A percentile compares a stretch with the other conserved stretches of the same genome.
Conservation (phyloP, 202 grass and related monocot genomes). For the Setaria viridis region DNA sequence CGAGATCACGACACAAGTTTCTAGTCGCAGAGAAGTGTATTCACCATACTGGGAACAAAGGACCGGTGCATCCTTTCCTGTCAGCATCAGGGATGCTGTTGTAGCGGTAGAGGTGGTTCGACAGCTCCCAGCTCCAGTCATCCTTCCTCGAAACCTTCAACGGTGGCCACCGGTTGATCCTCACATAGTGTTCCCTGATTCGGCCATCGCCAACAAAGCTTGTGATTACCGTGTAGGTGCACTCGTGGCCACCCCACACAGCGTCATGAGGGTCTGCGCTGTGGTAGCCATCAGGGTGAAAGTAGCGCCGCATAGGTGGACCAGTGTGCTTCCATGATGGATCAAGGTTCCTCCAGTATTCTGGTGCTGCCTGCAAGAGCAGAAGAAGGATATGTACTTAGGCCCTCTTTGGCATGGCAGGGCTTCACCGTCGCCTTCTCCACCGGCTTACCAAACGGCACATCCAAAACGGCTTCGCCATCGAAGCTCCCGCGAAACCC, state of each 20-base stretch:
- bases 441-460: no score
- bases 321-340: slow-evolving; percentile 80
- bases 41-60: slow-evolving; percentile 93
- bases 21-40: background rate
- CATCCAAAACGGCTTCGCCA: no score
- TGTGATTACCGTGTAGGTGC: slow-evolving; percentile 79
- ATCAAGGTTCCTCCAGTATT: slow-evolving; percentile 92
- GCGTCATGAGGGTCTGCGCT: slow-evolving; percentile 70
- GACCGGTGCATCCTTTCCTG: slow-evolving; percentile 73
- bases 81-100: slow-evolving; percentile 74
- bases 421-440: no score
- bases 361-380: slow-evolving; percentile 78
- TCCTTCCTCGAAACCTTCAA: slow-evolving; percentile 76
- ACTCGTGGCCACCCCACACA: slow-evolving; percentile 92
- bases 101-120: slow-evolving; percentile 71
- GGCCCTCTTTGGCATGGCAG: no score
- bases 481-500: no score
- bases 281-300: slow-evolving; percentile 78
- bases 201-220: slow-evolving; percentile 67
- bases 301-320: slow-evolving; percentile 83
- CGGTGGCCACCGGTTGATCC: slow-evolving; percentile 81
- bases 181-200: slow-evolving; percentile 85
- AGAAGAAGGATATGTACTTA: background rate
- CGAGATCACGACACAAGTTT: background rate
- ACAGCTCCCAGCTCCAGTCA: slow-evolving; percentile 95